Base-by-base conservation (phyloP, 495 filamentous ascomycete species). In the Chaetomium fimeti region DNA sequence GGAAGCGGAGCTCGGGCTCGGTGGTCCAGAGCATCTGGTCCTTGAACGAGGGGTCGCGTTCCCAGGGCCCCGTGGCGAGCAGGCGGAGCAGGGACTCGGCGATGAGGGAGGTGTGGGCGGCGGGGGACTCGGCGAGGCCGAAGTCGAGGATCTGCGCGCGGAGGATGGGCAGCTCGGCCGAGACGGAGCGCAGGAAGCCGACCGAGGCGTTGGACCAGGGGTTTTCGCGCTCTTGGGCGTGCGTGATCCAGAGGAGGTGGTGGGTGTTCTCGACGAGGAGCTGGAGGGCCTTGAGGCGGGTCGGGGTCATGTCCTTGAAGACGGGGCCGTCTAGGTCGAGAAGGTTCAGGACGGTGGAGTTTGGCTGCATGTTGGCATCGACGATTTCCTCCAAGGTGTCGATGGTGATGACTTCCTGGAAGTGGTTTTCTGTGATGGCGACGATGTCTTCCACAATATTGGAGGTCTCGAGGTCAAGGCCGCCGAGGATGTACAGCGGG, bases 151-250 rank as follows among this genome's bases (percentile, higher is more conserved):
- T 5, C 7, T 52, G 49, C 3, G 22, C 22, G 3, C 6, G 22
- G 13, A 28, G 22, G 8, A 2, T 28, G 9, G 49, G 49, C 22
- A 28, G 49, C 13, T 52, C 49, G 0, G 22, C 22, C 8, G 22
- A 0, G 49, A 52, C 49, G 22, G 49, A 28, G 9, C 49, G 49
- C 24, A 52, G 49, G 49, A 52, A 52, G 49, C 49, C 49, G 49
- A 52, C 49, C 6, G 49, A 28, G 0, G 49, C 49, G 22, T 28
- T 28, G 49, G 49, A 27, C 49, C 49, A 52, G 25, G 49, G 49
- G 13, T 52, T 52, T 16, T 52, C 22, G 9, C 49, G 7, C 49
- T 27, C 22, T 16, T 52, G 49, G 7, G 20, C 49, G 2, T 27
- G 49, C 0, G 49, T 28, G 24, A 52, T 12, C 49, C 48, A 52